Base-by-base conservation (phyloP, 139 green algal species). In the Tetraselmis striata region DNA sequence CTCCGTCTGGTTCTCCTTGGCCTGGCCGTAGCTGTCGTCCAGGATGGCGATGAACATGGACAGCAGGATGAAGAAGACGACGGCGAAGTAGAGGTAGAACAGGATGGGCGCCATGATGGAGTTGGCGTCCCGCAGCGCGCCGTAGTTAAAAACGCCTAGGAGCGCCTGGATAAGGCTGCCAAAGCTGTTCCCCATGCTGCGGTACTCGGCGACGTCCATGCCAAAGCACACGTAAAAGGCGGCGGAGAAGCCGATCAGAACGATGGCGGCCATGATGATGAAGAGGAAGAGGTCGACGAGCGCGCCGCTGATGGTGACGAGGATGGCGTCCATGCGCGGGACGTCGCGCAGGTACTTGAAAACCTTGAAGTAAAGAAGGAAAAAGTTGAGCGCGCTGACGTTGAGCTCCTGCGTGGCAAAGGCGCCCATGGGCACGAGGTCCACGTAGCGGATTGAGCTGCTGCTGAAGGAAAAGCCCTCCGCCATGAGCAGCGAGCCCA, bases 1-100 rank as follows among this genome's bases (percentile, higher is more conserved):
- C 75, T 84, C 80, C 30, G 31, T 31, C 83, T 86, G 78, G 30
- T 83, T 85, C n/a, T n/a, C 83, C 83, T 86, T 86, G 24, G 83
- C 79, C 30, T 86, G 78, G 24, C 58, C 79, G 78, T 86, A 88
- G 28, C 76, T 30, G 81, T 88, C 84, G 59, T 76, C 80, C 27
- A 88, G 81, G 77, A 88, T 88, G 75, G 84, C 84, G 25, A 88
- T 27, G 81, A 88, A 88, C 84, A 88, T 88, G 81, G 84, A 83
- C n/a, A 88, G 77, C 28, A 88, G 81, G 30, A 88, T 81, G 80
- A 88, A 85, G 77, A 85, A 88, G 29, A 88, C 77, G 1, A 81
- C n/a, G 29, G 59, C 23, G 30, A 81, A 45, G 76, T 78, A 85
- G n/a, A 78, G 26, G 81, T 88, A 88, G 80, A 88, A 88, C 27